These are phyloP conservation scores for Ziziphus jujuba DNA, from an alignment of 306 rosid species.

Conservation along the genomic window DNA sequence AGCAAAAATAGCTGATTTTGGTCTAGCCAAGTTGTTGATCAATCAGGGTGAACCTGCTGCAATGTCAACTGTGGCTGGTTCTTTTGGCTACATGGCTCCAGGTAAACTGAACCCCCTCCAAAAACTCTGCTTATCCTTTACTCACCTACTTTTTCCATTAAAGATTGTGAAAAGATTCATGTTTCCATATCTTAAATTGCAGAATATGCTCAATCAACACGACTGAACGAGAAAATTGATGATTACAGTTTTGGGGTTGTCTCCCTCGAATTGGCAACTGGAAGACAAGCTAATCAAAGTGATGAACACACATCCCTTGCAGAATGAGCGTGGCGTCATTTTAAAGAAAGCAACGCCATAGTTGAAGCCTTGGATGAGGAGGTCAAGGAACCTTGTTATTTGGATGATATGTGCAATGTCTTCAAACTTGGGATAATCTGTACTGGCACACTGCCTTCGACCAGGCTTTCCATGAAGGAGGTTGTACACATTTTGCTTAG, in stretches of 20 bases:
- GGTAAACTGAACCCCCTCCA: conserved; percentile 27
- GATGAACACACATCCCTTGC: conserved; percentile 66
- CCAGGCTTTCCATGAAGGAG: conserved; percentile 75
- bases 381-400: conserved; percentile 41
- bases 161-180: not conserved
- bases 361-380: conserved; percentile 58
- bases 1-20: conserved; percentile 86
- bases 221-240: conserved; percentile 73
- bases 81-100: too few species aligned
- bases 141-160: not conserved
- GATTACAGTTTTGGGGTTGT: conserved; percentile 77
- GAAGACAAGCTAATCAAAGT: conserved; percentile 60
- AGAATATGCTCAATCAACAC: too few species aligned
- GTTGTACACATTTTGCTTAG: conserved; percentile 47
- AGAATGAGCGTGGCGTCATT: conserved; percentile 59
- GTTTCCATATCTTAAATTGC: conserved; percentile 1
- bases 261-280: conserved; percentile 66
- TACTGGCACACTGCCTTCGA: conserved; percentile 42
- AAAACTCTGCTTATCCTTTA: not conserved
- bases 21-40: too few species aligned
- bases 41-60: too few species aligned
- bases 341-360: conserved; percentile 35
- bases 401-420: conserved; percentile 52
- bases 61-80: too few species aligned
- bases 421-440: conserved; percentile 70